These are phyloP conservation scores for Nissolia schottii DNA, from an alignment of 306 rosid genomes.

Conservation along the genomic window DNA sequence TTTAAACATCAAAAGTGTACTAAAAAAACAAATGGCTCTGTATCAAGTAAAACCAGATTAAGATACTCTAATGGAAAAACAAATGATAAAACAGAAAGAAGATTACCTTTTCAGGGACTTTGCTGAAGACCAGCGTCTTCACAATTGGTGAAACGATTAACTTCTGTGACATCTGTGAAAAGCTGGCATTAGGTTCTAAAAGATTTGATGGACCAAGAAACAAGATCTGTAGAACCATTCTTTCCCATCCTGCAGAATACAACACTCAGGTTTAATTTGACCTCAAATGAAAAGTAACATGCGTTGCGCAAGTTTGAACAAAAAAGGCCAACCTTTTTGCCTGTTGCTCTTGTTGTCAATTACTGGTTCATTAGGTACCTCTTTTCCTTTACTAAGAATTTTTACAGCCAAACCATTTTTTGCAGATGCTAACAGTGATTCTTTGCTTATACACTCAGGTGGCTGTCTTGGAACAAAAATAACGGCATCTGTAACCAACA, in stretches of 20 bases:
- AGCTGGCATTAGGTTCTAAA: conserved; percentile 83
- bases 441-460: conserved; percentile 83
- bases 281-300: background rate
- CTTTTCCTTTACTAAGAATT: conserved; percentile 78
- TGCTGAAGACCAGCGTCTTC: conserved; percentile 86
- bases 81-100: background rate
- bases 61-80: background rate
- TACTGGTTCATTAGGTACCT: conserved; percentile 78
- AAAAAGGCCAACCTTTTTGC: conserved; percentile 59
- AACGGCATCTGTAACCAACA: conserved; percentile 89
- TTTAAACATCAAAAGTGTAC: background rate
- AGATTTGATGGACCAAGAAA: conserved; percentile 96
- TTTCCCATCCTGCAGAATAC: conserved; percentile 80
- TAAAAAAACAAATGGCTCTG: background rate
- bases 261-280: conserved; percentile 5
- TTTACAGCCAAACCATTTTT: conserved; percentile 92
- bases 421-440: conserved; percentile 86
- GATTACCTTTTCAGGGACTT: conserved; percentile 90
- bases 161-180: conserved; percentile 88
- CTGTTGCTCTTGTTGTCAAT: conserved; percentile 66
- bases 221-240: conserved; percentile 96
- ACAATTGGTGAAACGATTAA: conserved; percentile 97
- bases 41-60: background rate
- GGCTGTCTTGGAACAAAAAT: conserved; percentile 90
- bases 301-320: background rate